These are phyloP conservation scores for Blastobotrys malaysiensis DNA, from an alignment of 1,139 yeast genomes.

Conservation along the genomic window DNA sequence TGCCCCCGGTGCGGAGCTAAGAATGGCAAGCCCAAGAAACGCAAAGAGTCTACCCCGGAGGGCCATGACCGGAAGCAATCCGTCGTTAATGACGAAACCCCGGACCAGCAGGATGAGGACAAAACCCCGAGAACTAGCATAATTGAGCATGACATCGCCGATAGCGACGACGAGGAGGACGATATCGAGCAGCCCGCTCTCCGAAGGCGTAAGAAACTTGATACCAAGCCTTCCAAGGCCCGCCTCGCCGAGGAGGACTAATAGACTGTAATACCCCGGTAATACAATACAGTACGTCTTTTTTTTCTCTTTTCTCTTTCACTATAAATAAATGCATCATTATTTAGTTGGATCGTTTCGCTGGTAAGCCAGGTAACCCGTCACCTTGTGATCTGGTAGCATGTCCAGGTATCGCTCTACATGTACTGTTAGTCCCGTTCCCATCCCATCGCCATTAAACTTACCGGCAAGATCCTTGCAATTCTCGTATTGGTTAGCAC, in stretches of 20 bases:
- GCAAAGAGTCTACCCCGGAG: background rate
- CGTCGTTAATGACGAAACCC: background rate
- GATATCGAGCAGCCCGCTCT: background rate
- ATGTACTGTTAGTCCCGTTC: background rate
- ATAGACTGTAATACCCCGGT: background rate
- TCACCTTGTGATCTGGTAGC: conserved; percentile 61
- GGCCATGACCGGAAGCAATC: background rate
- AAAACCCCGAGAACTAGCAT: background rate
- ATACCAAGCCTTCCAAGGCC: background rate
- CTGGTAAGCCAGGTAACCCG: conserved; percentile 77
- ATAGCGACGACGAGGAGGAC: conserved; percentile 11
- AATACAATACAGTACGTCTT: too few species aligned
- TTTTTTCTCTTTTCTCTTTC: conserved; percentile 10
- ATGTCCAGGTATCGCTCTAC: conserved; percentile 64
- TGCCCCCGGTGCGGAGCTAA: conserved; percentile 70
- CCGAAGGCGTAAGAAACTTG: background rate
- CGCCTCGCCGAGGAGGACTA: background rate
- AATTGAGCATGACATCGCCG: background rate
- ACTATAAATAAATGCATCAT: conserved; percentile 11
- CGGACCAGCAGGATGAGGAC: too few species aligned
- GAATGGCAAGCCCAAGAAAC: conserved; percentile 38
- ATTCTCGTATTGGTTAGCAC: conserved; percentile 70
- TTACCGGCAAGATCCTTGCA: conserved; percentile 64
- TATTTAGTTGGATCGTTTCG: conserved; percentile 78
- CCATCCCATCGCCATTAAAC: conserved; percentile 15